Conservation (phyloP, 2,329 filamentous ascomycete species). For the Clonostachys solani region DNA sequence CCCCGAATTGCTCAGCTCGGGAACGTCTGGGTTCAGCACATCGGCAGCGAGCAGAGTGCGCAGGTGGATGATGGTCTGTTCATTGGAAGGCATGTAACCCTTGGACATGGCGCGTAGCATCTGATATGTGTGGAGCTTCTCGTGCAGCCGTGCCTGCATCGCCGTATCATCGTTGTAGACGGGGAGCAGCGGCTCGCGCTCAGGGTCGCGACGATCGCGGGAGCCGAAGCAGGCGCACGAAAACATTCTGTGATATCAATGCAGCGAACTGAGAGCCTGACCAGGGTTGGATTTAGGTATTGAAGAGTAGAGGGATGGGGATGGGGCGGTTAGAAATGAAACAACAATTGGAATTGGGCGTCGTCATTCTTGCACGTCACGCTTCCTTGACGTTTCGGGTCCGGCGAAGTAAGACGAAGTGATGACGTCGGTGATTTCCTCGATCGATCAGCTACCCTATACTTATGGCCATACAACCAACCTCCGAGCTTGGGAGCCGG, state of each 20-base stretch:
- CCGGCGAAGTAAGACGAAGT: too few relatives aligned
- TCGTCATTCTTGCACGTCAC: too few relatives aligned
- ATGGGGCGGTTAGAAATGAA: too few relatives aligned
- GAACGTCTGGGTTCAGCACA: constrained; percentile 66
- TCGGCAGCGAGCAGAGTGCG: constrained; percentile 75
- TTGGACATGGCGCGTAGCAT: constrained; percentile 78
- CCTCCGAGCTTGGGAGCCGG: too few relatives aligned
- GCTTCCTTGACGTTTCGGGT: too few relatives aligned
- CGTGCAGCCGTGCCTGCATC: constrained; percentile 72
- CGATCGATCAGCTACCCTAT: too few relatives aligned
- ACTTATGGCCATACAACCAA: too few relatives aligned
- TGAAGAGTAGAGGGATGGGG: too few relatives aligned
- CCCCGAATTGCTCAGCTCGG: constrained; percentile 72
- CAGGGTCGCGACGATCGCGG: constrained; percentile 39
- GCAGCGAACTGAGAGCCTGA: too few relatives aligned
- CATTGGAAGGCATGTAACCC: constrained; percentile 89
- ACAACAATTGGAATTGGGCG: too few relatives aligned
- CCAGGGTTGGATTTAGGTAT: too few relatives aligned
- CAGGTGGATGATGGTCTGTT: constrained; percentile 76
- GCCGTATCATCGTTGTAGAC: constrained; percentile 78
- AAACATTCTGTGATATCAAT: constrained; percentile 13
- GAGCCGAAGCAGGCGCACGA: constrained; percentile 60
- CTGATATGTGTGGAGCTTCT: constrained; percentile 91
- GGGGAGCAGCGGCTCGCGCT: constrained; percentile 76
- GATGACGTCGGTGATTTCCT: too few relatives aligned